phyloP scores from a whole-genome alignment of 768 basidiomycete species.

The Tephrocybe sp. region DNA sequence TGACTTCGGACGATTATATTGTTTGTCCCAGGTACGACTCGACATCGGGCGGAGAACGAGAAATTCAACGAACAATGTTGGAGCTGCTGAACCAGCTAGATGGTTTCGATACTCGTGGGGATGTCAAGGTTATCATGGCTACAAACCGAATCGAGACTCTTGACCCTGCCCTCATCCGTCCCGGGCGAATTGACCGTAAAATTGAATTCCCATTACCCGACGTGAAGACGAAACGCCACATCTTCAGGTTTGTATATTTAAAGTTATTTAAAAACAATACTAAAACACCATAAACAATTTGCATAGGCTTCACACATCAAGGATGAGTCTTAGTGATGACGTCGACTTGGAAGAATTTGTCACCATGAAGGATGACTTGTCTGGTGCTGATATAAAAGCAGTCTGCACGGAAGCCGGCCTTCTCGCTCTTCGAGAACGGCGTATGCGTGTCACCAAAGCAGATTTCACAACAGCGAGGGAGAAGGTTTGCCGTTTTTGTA shows the following conservation, averaged over 20 bases:
- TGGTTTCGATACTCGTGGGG: conserved; percentile 99
- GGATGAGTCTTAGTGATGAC: conserved; percentile 86
- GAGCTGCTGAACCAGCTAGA: conserved; percentile 98
- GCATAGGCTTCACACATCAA: conserved; percentile 80
- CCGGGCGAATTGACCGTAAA: conserved; percentile 97
- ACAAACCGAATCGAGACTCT: conserved; percentile 97
- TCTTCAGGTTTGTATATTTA: conserved; percentile 68
- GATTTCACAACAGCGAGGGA: conserved; percentile 92
- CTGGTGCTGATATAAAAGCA: conserved; percentile 98
- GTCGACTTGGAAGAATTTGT: conserved; percentile 97
- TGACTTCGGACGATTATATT: background rate
- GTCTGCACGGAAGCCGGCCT: conserved; percentile 99
- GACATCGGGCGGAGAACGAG: conserved; percentile 96
- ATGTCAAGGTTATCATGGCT: conserved; percentile 99
- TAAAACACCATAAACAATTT: background rate
- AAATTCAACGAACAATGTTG: conserved; percentile 99
- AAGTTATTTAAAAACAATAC: background rate
- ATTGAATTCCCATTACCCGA: conserved; percentile 98
- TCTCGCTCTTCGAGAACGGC: conserved; percentile 87
- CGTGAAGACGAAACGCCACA: conserved; percentile 98
- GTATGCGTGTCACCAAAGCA: conserved; percentile 90
- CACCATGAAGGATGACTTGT: conserved; percentile 92
- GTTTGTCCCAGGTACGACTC: conserved; percentile 89
- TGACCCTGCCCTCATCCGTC: conserved; percentile 96
- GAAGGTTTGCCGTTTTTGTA: conserved; percentile 57